Conservation (phyloP, 169 alveolate genomes). For the Plasmodium knowlesi region DNA sequence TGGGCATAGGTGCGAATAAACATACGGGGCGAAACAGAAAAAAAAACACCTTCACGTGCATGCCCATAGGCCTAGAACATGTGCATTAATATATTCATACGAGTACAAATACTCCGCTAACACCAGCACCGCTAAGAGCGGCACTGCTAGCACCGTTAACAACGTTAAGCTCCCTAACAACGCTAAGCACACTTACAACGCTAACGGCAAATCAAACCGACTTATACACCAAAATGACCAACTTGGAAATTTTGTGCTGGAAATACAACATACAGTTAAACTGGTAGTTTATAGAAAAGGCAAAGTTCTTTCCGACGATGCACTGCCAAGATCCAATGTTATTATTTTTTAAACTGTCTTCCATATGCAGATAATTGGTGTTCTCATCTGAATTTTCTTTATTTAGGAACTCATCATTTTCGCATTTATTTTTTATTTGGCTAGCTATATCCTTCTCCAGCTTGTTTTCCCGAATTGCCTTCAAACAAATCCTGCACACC, state of each 20-base stretch:
- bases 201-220: conserved; percentile 6
- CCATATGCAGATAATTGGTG: background rate
- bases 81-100: background rate
- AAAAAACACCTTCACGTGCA: background rate
- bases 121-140: no score
- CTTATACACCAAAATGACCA: conserved; percentile 50
- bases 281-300: conserved; percentile 67
- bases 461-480: conserved; percentile 67
- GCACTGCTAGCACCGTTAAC: background rate
- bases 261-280: conserved; percentile 64
- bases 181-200: background rate
- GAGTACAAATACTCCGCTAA: background rate
- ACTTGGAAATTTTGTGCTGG: conserved; percentile 44
- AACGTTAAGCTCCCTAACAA: background rate
- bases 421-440: conserved; percentile 68
- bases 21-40: background rate
- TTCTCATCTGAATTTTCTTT: conserved; percentile 54
- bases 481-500: conserved; percentile 42
- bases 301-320: conserved; percentile 73
- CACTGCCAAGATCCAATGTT: conserved; percentile 75
- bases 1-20: background rate
- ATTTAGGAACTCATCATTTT: conserved; percentile 67
- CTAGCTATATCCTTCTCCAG: conserved; percentile 72
- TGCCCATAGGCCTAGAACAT: background rate
- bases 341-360: conserved; percentile 53